Evolutionary conservation across 768 basidiomycete genomes (phyloP), one percentile per base, ranked within the genome.

Genomic region (Scleroderma citrinum): DNA sequence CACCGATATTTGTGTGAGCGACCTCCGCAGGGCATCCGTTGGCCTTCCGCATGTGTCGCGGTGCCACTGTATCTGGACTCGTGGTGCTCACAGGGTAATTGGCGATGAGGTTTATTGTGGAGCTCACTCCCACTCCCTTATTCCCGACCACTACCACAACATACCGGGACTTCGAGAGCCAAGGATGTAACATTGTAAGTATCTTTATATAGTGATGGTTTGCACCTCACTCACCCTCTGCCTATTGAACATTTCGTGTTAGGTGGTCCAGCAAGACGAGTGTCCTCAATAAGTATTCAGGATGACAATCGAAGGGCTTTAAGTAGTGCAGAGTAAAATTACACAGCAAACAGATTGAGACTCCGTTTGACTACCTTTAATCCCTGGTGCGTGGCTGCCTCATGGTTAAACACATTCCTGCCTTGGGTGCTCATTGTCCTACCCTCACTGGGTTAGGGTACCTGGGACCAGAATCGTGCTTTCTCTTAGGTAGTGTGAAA

Each of bases 101-200:
- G 7, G 32, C 21, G 21, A 66, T 60, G 48, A 66, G 56, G 48
- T 65, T 64, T 5, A 57, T 36, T 49, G 66, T 56, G 14, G 63
- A 65, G 13, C 64, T 65, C 42, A 64, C 32, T 17, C 63, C 63
- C 7, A 56, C 64, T 0, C 63, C 63, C 0, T 64, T 62, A 19
- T 44, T 58, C 16, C 64, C 63, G 13, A 64, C 66, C 40, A 66
- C 47, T 1, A 64, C 59, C 44, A 64, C 56, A 19, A 64, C 55
- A 36, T 56, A 51, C 23, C 8, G 59, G 57, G 24, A 43, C 42
- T 2, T 17, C 24, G 14, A n/a, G n/a, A 53, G 53, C 39, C 7
- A 23, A 13, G 16, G 17, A 30, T 3, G 26, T n/a, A n/a, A n/a
- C n/a, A n/a, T n/a, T n/a, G n/a, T 44, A 34, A 41, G 23, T 2